Percentiles rank a stretch among this genome's conserved stretches.
Evolutionary conservation across 2,329 filamentous ascomycete genomes (phyloP).

Genomic region (Botrytis galanthina): DNA sequence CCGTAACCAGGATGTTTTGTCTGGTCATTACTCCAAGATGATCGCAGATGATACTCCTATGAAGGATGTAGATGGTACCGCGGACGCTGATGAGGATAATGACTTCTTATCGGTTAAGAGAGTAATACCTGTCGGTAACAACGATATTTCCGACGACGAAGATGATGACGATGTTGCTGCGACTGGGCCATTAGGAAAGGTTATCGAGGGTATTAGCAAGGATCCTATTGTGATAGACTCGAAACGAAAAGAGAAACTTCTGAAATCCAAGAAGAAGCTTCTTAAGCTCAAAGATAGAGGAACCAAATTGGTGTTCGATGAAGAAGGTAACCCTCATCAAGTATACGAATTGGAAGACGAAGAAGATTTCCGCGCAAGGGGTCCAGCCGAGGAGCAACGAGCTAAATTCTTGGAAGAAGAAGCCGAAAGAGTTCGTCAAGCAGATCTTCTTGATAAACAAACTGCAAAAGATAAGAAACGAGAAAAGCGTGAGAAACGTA

Average conservation of each 20-base stretch:
- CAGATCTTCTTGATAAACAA: slow-evolving; percentile 81
- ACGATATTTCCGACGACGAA: slow-evolving; percentile 43
- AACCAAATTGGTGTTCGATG: slow-evolving; percentile 85
- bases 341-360: slow-evolving; percentile 88
- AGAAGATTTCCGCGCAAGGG: slow-evolving; percentile 71
- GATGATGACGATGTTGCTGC: slow-evolving; percentile 42
- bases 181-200: slow-evolving; percentile 49
- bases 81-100: slow-evolving; percentile 65
- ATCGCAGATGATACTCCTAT: slow-evolving; percentile 59
- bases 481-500: slow-evolving; percentile 65
- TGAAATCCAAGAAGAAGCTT: slow-evolving; percentile 91
- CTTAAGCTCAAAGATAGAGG: slow-evolving; percentile 86
- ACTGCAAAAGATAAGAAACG: slow-evolving; percentile 73
- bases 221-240: slow-evolving; percentile 84
- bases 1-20: slow-evolving; percentile 91
- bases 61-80: slow-evolving; percentile 45
- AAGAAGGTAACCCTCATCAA: slow-evolving; percentile 81
- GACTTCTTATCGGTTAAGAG: slow-evolving; percentile 90
- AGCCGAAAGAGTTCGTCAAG: slow-evolving; percentile 64
- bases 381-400: slow-evolving; percentile 73
- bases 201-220: slow-evolving; percentile 64
- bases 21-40: slow-evolving; percentile 89
- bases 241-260: slow-evolving; percentile 91
- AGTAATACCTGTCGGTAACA: slow-evolving; percentile 69
- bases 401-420: slow-evolving; percentile 76